phyloP scores from a whole-genome alignment of 768 basidiomycete genomes.

The Termitomyces sp. region DNA sequence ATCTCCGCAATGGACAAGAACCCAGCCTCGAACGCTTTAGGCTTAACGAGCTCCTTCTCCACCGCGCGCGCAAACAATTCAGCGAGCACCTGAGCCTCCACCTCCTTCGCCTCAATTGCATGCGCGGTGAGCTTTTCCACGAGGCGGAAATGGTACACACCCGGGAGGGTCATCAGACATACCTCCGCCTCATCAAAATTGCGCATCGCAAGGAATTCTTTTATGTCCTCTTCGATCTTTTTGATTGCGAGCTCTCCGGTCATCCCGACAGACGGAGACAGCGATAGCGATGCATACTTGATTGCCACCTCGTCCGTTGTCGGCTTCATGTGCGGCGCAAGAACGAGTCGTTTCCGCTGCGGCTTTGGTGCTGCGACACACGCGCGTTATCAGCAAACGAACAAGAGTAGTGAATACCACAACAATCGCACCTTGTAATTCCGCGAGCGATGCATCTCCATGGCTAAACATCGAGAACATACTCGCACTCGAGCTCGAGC shows the following conservation, averaged over 20 bases:
- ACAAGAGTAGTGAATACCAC: no score
- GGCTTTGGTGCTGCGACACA: slow-evolving; percentile 21
- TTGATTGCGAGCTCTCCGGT: slow-evolving; percentile 62
- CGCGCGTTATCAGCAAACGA: background rate
- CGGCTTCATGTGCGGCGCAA: background rate
- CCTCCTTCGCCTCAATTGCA: slow-evolving; percentile 79
- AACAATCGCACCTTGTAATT: slow-evolving; percentile 16
- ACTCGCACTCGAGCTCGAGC: slow-evolving; percentile 75
- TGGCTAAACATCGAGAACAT: slow-evolving; percentile 87
- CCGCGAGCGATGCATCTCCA: slow-evolving; percentile 49
- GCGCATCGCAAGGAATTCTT: slow-evolving; percentile 87
- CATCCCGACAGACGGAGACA: slow-evolving; percentile 43
- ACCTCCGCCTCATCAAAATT: slow-evolving; percentile 83
- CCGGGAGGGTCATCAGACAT: slow-evolving; percentile 75
- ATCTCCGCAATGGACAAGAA: slow-evolving; percentile 65
- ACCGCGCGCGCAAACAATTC: slow-evolving; percentile 72
- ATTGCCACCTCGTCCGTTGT: background rate
- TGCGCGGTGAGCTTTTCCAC: slow-evolving; percentile 70
- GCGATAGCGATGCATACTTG: slow-evolving; percentile 16
- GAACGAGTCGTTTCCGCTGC: background rate
- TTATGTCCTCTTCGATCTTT: slow-evolving; percentile 76
- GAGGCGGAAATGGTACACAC: slow-evolving; percentile 55
- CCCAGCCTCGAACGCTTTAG: slow-evolving; percentile 68
- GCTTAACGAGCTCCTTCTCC: slow-evolving; percentile 54
- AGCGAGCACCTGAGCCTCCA: slow-evolving; percentile 72